Evolutionary conservation across 164 flowering plant genomes (phyloP).

Genomic region (Cinnamomum micranthum): DNA sequence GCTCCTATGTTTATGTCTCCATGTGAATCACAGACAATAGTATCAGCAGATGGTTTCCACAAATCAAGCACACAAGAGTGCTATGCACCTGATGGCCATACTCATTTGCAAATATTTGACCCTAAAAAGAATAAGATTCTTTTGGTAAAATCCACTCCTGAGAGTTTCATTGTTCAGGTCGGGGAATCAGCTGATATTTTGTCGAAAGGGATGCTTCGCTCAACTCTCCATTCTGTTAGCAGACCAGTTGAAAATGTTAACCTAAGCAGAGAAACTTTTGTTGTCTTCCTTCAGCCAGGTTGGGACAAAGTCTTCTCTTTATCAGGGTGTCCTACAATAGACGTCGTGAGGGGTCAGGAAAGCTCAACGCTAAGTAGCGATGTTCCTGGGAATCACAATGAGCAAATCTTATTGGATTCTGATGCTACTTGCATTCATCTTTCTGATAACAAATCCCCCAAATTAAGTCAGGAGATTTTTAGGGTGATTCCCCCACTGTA

Average conservation of each 20-base stretch:
- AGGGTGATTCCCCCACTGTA: slow-evolving; percentile 65
- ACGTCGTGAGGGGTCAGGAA: slow-evolving; percentile 3
- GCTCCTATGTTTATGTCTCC: slow-evolving; percentile 60
- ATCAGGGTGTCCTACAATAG: slow-evolving; percentile 25
- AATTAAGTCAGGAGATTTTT: slow-evolving; percentile 32
- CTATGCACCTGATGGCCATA: slow-evolving; percentile 47
- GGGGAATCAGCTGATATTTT: slow-evolving; percentile 93
- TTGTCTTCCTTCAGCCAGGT: slow-evolving; percentile 87
- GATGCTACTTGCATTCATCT: background rate
- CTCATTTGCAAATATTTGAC: slow-evolving; percentile 64
- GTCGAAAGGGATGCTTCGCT: slow-evolving; percentile 76
- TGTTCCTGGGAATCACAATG: background rate
- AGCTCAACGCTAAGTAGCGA: background rate
- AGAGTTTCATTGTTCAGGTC: slow-evolving; percentile 78
- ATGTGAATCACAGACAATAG: slow-evolving; percentile 2
- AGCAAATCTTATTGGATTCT: slow-evolving; percentile 9
- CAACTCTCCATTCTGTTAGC: slow-evolving; percentile 83
- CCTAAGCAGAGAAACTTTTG: slow-evolving; percentile 83
- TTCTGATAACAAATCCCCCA: slow-evolving; percentile 7
- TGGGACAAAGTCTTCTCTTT: slow-evolving; percentile 67
- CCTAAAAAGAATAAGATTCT: slow-evolving; percentile 42
- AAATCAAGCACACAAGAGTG: slow-evolving; percentile 24
- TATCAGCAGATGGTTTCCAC: slow-evolving; percentile 13
- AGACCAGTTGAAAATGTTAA: slow-evolving; percentile 39
- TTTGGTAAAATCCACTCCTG: slow-evolving; percentile 54